Evolutionary conservation across 73 alveolate species (phyloP), one percentile per base, ranked within the genome.

Genomic region (Breviolum minutum): DNA sequence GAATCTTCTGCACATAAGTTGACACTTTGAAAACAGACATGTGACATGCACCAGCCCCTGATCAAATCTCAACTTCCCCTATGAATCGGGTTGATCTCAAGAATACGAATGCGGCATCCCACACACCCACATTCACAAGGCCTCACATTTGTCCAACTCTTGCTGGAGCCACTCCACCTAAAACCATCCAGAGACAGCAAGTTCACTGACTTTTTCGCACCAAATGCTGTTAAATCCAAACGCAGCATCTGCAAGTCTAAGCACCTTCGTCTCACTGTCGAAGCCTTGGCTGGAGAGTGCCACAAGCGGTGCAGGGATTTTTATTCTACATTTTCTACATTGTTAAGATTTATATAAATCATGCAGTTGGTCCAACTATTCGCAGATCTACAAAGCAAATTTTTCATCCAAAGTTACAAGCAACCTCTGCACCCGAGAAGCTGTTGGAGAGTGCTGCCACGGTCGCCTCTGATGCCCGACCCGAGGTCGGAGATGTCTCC

Each of bases 401-500:
- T 54, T 14, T 73, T 73, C 24, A 73, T 9, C 7, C 8, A 73
- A 73, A 19, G 82, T 73, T 12, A 73, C 82, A 26, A 20, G 9
- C 81, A 19, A 19, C 17, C 2, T 19, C 8, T 19, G 82, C 7
- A 10, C 54, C 29, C 82, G 20, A 6, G 82, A 17, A 12, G 86
- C 63, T 77, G 86, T 63, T 63, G 26, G 86, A 77, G 32, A 87
- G n/a, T 13, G 95, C 84, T 70, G 64, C 85, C 84, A 87, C 95
- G 48, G 95, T 89, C 70, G 63, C 96, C 87, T 89, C 96, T 7
- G 87, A 70, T 8, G 96, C 96, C 8, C 96, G 96, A 8, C 96
- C 96, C 9, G 96, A 89, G 62, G 96, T 73, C 19, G 96, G 96
- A 29, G 96, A 89, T n/a, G 87, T 32, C 74, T 68, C 83, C 96